Conservation (phyloP, 2,329 filamentous ascomycete species). For the Chrysoporthe deuterocubensis region DNA sequence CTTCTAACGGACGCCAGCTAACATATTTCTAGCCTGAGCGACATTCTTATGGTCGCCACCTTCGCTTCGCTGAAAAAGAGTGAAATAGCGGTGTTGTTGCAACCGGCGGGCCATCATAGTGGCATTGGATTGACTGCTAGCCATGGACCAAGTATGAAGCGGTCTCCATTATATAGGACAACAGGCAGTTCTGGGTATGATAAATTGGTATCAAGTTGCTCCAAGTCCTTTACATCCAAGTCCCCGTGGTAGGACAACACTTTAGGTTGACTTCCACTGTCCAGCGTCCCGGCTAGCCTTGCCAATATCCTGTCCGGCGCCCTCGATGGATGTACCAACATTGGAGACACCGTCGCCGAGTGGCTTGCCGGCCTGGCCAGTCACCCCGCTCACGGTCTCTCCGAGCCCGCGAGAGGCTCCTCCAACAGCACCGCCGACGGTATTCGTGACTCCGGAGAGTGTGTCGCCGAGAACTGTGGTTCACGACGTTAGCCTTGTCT, state of each 20-base stretch:
- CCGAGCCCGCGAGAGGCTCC: conserved; percentile 24
- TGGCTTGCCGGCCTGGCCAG: conserved; percentile 24
- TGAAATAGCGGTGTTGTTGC: too few species aligned
- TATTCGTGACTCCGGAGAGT: conserved; percentile 24
- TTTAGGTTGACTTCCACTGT: conserved; percentile 28
- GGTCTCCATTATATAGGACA: too few species aligned
- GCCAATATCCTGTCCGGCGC: conserved; percentile 22
- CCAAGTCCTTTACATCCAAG: too few species aligned
- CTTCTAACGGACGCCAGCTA: too few species aligned
- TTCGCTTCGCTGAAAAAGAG: too few species aligned
- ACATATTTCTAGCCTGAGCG: too few species aligned
- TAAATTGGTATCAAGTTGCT: too few species aligned
- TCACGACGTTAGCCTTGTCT: background rate
- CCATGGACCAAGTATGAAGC: too few species aligned
- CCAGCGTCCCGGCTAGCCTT: conserved; percentile 24
- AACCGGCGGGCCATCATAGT: too few species aligned
- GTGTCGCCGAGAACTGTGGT: conserved; percentile 22
- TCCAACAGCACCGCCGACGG: conserved; percentile 25
- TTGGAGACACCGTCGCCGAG: conserved; percentile 26
- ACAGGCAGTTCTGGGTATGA: too few species aligned
- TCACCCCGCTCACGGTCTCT: conserved; percentile 24
- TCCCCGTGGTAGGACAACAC: background rate
- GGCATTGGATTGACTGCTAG: too few species aligned
- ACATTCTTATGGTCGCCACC: too few species aligned
- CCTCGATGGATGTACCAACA: conserved; percentile 24